Evolutionary conservation across 306 rosid species (phyloP).

Genomic region (Castanea crenata): DNA sequence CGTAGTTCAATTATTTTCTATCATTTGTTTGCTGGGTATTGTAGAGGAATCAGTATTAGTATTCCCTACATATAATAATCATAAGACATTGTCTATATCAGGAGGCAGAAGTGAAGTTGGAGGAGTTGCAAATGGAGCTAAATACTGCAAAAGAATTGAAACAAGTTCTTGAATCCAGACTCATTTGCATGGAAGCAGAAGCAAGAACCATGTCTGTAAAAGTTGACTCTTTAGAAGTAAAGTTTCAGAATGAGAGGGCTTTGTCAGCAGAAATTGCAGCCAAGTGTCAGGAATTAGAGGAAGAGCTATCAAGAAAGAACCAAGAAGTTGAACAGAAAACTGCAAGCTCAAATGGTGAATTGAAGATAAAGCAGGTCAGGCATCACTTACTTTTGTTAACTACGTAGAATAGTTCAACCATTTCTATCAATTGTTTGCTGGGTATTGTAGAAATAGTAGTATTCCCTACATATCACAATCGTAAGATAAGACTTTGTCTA

Average conservation of each 20-base stretch:
- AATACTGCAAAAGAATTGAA: constrained; percentile 50
- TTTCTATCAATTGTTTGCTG: too few species aligned
- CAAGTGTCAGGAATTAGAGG: constrained; percentile 53
- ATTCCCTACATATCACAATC: too few species aligned
- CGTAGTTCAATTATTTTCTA: neutral
- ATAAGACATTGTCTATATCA: too few species aligned
- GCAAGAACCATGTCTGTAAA: constrained; percentile 51
- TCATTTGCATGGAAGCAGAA: constrained; percentile 61
- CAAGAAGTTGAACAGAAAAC: constrained; percentile 51
- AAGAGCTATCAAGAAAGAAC: constrained; percentile 49
- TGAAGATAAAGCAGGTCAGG: constrained; percentile 80
- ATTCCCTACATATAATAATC: too few species aligned
- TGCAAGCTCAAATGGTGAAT: constrained; percentile 42
- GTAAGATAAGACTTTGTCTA: too few species aligned
- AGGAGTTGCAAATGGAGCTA: constrained; percentile 35
- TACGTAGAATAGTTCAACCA: too few species aligned
- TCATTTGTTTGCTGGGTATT: constrained; percentile 6
- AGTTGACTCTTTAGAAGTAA: constrained; percentile 52
- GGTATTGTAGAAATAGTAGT: too few species aligned
- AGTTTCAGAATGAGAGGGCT: constrained; percentile 54
- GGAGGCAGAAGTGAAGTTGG: neutral
- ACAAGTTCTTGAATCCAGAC: constrained; percentile 57
- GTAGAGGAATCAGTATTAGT: too few species aligned
- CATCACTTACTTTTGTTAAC: constrained; percentile 16
- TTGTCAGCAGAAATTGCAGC: constrained; percentile 41